Conservation (phyloP, 2,329 filamentous ascomycete genomes). For the Colletotrichum gloeosporioides region DNA sequence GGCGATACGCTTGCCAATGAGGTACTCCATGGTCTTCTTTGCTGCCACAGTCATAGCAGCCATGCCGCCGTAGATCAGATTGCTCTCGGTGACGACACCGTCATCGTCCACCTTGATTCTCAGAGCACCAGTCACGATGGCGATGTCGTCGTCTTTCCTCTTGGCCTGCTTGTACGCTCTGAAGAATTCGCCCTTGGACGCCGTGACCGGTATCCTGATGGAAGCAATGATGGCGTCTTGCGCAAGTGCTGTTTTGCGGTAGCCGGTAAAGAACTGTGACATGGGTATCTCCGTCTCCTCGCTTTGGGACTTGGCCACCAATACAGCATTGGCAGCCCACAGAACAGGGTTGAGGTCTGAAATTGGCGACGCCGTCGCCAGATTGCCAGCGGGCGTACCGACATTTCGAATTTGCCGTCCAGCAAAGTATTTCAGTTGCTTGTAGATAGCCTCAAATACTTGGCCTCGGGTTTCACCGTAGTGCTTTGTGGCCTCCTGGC, state of each 20-base stretch:
- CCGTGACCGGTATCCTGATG: constrained; percentile 82
- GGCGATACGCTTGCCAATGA: constrained; percentile 80
- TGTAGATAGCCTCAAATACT: constrained; percentile 88
- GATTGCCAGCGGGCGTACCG: constrained; percentile 93
- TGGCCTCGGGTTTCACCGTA: constrained; percentile 78
- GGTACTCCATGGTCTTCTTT: constrained; percentile 75
- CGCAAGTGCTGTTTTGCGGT: constrained; percentile 82
- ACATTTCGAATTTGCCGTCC: constrained; percentile 96
- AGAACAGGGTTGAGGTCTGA: constrained; percentile 96
- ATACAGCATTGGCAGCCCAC: constrained; percentile 81
- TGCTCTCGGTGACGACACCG: constrained; percentile 74
- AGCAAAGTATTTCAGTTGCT: constrained; percentile 94
- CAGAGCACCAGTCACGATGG: constrained; percentile 90
- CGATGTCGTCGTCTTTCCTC: constrained; percentile 97
- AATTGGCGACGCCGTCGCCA: constrained; percentile 94
- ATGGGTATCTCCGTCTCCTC: constrained; percentile 87
- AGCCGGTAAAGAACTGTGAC: constrained; percentile 90
- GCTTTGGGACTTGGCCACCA: constrained; percentile 79
- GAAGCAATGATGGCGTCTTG: constrained; percentile 84
- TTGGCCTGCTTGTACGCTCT: constrained; percentile 96
- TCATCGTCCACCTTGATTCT: constrained; percentile 73
- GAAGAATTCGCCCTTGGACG: constrained; percentile 80
- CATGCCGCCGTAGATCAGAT: constrained; percentile 94
- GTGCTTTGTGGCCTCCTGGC: constrained; percentile 76
- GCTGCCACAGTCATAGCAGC: constrained; percentile 90